Evolutionary conservation across 257 asterid genomes (phyloP), one percentile per base, ranked within the genome.

Genomic region (Thymus mandschuricus): DNA sequence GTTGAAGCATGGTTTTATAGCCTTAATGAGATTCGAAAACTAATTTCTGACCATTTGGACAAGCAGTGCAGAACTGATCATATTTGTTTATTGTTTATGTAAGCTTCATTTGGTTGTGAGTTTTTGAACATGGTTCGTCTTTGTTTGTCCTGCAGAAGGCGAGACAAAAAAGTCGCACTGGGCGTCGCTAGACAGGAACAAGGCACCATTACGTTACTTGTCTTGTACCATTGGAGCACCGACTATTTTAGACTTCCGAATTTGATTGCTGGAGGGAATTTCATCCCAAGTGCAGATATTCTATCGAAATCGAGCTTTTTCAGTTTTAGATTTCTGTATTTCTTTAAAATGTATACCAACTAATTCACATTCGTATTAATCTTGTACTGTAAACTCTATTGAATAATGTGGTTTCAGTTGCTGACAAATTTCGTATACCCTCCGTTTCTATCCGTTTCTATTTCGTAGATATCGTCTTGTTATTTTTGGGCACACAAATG

Each of bases 101-200:
- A 57, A 30, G 12, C 60, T 44, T 65, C 35, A 15, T 34, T 70
- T 31, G 54, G 41, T 44, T 2, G 48, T 28, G 61, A 70, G 45
- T 41, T 34, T 46, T 27, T 38, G 28, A 75, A 43, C 55, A 57
- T 58, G 59, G 60, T 40, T 56, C 12, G 64, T 51, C 62, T 46
- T 68, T 13, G 30, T 68, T 60, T 52, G 31, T 61, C 72, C 35
- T 79, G 84, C 89, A 92, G 98, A 92, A 86, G 81, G 60, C 88
- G 21, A 88, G 97, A 81, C 85, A 82, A 28, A 90, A 86, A 73
- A 84, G 86, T 78, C 95, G 96, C 74, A 60, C 89, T 29, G 75
- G 90, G 64, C 88, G 96, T 55, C 90, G 92, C 58, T 89, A 85
- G 84, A 35, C 50, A 9, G 60, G 30, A n/a, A 52, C 10, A 2